Evolutionary conservation across 495 filamentous ascomycete genomes (phyloP), one percentile per base, ranked within the genome.

Genomic region (Evernia prunastri): DNA sequence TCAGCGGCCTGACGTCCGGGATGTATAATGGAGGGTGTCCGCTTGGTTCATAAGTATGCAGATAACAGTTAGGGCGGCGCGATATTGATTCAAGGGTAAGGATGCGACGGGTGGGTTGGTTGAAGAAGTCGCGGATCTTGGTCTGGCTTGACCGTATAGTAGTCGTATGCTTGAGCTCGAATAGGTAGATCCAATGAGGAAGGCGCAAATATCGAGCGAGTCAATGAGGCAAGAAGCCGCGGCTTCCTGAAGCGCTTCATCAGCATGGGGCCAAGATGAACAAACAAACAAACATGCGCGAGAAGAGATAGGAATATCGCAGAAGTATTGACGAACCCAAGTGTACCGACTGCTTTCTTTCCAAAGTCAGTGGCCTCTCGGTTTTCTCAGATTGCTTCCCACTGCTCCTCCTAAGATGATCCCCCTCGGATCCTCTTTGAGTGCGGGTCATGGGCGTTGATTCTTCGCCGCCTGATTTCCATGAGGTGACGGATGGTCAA

Each of bases 381-480:
- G 51, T 40, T 37, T 39, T 40, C 25, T 56, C 15, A 31, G n/a
- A 56, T 35, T 0, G 23, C 12, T 17, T 56, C 23, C 51, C 27
- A 42, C 36, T 40, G 35, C 60, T 63, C 60, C 39, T 63, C 33
- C 40, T 54, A 39, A 29, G 29, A 33, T 53, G 35, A 54, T 40
- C 60, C 39, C 60, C 54, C 40, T 40, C 60, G 47, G 39, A 63
- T 63, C 49, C 56, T 54, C 60, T 63, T 56, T 39, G 51, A 56
- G 54, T 42, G 37, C 51, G 60, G 60, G 51, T 37, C 67, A 40
- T 66, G 54, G 56, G 53, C 60, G 29, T 73, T 74, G 27, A 31
- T 76, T 67, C 53, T 72, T 67, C 3, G 71, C 49, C 35, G 69
- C 64, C 45, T 68, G 66, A 29, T 42, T 65, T 57, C 58, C 63